Base-by-base conservation (phyloP, 805 yeast species). In the Kodamaea kaohsiungensis region DNA sequence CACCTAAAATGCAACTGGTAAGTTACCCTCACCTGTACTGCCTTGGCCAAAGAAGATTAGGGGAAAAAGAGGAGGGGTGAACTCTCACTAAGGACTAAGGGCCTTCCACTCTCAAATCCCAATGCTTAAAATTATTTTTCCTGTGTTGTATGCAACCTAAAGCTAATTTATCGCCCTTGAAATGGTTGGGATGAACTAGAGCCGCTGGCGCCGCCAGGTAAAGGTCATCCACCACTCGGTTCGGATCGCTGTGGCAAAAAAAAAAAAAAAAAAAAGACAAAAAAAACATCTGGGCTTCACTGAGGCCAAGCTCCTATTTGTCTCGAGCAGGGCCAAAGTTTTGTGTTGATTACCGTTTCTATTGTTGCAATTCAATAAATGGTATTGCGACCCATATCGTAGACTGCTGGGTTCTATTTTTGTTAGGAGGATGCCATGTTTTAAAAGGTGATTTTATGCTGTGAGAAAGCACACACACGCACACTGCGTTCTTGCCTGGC, bases 211-310 rank as follows among this genome's bases (percentile, higher is more conserved):
- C 35, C 35, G 35, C 35, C 35, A 40, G 45, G 19, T 15, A 9
- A 17, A 22, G 45, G 45, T 40, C 45, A 40, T 40, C 45, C 45
- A 40, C 25, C 35, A 30, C 35, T 30, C 19, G 45, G 45, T 40
- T 40, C 45, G 17, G 45, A 19, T 40, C 45, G 19, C 45, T 40
- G 45, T 17, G 35, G 35, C 35, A 22, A 22, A 22, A 22, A 22
- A 22, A 22, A 22, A n/a, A n/a, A n/a, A n/a, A n/a, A n/a, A n/a
- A n/a, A n/a, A n/a, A n/a, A n/a, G n/a, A n/a, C n/a, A n/a, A n/a
- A n/a, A n/a, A 30, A 30, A 30, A 30, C 35, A 30, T 30, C 35
- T 30, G 35, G 35, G 13, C 35, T 12, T 12, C 35, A 22, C 25
- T 22, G 25, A 30, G 35, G 35, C 35, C 35, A 30, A 30, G 35